phyloP scores from a whole-genome alignment of 2,329 filamentous ascomycete species.

The Claviceps humidiphila region DNA sequence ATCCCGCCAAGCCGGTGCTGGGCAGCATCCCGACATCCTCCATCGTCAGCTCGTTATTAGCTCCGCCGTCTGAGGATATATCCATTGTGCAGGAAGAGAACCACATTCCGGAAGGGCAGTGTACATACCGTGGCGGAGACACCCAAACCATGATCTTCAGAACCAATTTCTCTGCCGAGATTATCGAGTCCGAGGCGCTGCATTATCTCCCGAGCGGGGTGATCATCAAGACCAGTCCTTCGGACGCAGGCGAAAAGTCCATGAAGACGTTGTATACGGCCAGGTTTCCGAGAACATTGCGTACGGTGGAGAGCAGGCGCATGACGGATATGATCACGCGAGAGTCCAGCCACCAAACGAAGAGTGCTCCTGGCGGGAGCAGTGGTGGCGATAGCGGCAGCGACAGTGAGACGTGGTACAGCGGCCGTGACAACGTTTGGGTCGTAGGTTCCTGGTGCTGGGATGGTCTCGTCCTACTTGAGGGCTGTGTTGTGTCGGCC shows the following conservation, averaged over 20 bases:
- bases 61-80: slow-evolving; percentile 5
- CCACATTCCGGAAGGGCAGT: slow-evolving; percentile 6
- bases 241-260: slow-evolving; percentile 22
- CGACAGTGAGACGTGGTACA: slow-evolving; percentile 28
- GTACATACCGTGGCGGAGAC: slow-evolving; percentile 16
- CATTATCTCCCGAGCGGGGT: slow-evolving; percentile 38
- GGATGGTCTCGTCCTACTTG: slow-evolving; percentile 50
- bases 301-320: slow-evolving; percentile 32
- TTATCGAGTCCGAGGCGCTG: slow-evolving; percentile 33
- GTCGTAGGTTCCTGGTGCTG: slow-evolving; percentile 48
- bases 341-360: background rate
- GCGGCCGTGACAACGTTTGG: slow-evolving; percentile 40
- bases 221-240: slow-evolving; percentile 39
- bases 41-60: slow-evolving; percentile 34
- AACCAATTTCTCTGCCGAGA: slow-evolving; percentile 18
- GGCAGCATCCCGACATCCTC: slow-evolving; percentile 31
- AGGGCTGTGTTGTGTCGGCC: slow-evolving; percentile 47
- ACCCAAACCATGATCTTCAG: slow-evolving; percentile 23
- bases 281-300: slow-evolving; percentile 38
- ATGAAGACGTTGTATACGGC: slow-evolving; percentile 29
- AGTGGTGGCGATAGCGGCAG: background rate
- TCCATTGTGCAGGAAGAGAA: slow-evolving; percentile 4
- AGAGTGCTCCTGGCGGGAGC: background rate
- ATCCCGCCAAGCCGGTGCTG: slow-evolving; percentile 25
- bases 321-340: slow-evolving; percentile 29